Evolutionary conservation across 352 stramenopile species (phyloP), one percentile per base, ranked within the genome.

Genomic region (Globisporangium canariense): DNA sequence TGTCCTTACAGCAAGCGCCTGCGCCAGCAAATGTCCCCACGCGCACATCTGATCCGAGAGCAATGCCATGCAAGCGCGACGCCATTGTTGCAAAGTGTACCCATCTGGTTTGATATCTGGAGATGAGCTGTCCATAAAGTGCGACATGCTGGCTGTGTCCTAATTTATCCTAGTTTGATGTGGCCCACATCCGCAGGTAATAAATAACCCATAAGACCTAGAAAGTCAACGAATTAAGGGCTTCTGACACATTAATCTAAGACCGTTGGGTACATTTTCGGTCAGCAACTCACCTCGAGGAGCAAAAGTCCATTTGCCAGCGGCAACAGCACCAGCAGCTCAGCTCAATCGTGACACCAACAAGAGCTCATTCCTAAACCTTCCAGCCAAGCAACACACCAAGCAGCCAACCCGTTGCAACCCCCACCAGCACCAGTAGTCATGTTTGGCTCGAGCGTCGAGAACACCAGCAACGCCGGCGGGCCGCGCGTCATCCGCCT

Each of bases 401-500:
- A 66, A 54, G 16, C 36, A 41, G 38, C 14, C 20, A 40, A 46
- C 38, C 13, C 25, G 25, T 28, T 28, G 25, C 25, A 28, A 28
- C 25, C 25, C 25, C 25, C 25, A 43, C n/a, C 20, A 16, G 8
- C 4, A 10, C 14, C 28, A 16, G 43, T 10, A 18, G 10, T 5
- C 54, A 45, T 58, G 47, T 38, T 45, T 38, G 16, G 38, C 66
- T 62, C n/a, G 52, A 69, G n/a, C 51, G 72, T 69, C 9, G 43
- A 66, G 18, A 41, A 66, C 58, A 40, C 65, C 10, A 74, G 71
- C 16, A 46, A 46, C 40, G 13, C 13, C 54, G 76, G 70, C 32
- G 79, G 81, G 13, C 79, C 81, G 20, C 84, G 81, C 56, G 85
- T 93, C 49, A 88, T 93, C 55, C 83, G 81, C 57, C 71, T 93